Evolutionary conservation across 768 basidiomycete genomes (phyloP).

Genomic region (Panellus pusillus): DNA sequence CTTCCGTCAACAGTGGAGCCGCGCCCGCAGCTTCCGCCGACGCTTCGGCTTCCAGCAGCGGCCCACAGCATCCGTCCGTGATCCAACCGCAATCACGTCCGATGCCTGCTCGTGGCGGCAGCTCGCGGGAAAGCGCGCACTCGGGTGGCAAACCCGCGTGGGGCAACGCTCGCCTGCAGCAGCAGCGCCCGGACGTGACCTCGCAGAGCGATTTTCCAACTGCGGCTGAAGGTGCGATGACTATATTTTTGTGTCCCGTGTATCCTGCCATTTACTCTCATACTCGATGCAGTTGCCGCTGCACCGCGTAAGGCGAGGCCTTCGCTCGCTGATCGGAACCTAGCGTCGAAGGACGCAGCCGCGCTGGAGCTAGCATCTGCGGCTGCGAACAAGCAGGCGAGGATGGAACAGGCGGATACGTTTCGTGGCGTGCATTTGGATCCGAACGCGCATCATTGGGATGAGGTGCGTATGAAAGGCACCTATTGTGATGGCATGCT

Average conservation of each 20-base stretch:
- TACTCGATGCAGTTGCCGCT: conserved; percentile 27
- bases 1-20: conserved; percentile 30
- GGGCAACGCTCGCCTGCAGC: conserved; percentile 55
- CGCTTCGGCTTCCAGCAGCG: neutral
- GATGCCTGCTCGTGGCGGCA: conserved; percentile 3
- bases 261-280: neutral
- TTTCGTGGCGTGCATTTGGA: conserved; percentile 94
- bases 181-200: conserved; percentile 42
- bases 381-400: conserved; percentile 57
- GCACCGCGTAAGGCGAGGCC: conserved; percentile 37
- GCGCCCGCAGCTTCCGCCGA: conserved; percentile 13
- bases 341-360: conserved; percentile 46
- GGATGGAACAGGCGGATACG: conserved; percentile 84
- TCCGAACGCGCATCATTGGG: conserved; percentile 96
- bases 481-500: neutral
- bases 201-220: conserved; percentile 85
- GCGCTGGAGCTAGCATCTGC: conserved; percentile 38
- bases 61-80: conserved; percentile 6
- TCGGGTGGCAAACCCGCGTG: conserved; percentile 59
- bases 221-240: conserved; percentile 82
- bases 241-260: conserved; percentile 48
- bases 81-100: conserved; percentile 10
- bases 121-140: conserved; percentile 6
- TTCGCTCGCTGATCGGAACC: conserved; percentile 26
- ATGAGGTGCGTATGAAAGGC: conserved; percentile 66